These are phyloP conservation scores for Entomortierella lignicola DNA, from an alignment of 192 early-diverging fungal genomes.

Conservation along the genomic window DNA sequence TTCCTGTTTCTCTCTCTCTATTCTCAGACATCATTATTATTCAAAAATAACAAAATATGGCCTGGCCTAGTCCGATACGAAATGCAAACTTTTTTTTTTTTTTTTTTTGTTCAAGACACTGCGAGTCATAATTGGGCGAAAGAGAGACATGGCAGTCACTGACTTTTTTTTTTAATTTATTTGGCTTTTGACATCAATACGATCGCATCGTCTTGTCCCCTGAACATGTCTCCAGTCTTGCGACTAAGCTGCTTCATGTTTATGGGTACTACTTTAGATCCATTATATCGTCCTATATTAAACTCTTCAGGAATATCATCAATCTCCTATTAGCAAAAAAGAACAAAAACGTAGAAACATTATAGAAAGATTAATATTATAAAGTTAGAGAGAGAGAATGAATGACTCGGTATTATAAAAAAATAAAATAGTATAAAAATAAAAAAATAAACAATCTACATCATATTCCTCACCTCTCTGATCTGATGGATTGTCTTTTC, in stretches of 20 bases:
- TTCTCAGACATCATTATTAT: too few relatives aligned
- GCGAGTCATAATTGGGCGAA: not conserved
- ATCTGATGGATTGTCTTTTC: conserved; percentile 52
- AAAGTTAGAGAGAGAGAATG: not conserved
- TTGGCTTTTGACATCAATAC: conserved; percentile 32
- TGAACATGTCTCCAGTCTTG: conserved; percentile 63
- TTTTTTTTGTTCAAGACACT: not conserved
- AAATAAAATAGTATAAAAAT: not conserved
- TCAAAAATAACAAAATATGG: conserved; percentile 1
- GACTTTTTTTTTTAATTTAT: not conserved
- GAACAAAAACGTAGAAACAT: too few relatives aligned
- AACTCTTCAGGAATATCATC: conserved; percentile 65
- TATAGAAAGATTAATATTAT: too few relatives aligned
- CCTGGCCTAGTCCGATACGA: conserved; percentile 14
- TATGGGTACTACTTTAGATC: conserved; percentile 68
- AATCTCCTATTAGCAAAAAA: conserved; percentile 59
- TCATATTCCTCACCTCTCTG: conserved; percentile 47
- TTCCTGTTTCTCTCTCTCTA: too few relatives aligned
- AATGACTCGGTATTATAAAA: not conserved
- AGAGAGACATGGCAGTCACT: conserved; percentile 1
- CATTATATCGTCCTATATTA: conserved; percentile 64
- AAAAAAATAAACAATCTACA: not conserved
- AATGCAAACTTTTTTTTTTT: not conserved
- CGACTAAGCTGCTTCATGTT: conserved; percentile 68
- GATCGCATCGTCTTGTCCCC: conserved; percentile 64